Evolutionary conservation across 176 grass and related monocot species (phyloP), one percentile per base, ranked within the genome.

Genomic region (Elaeis guineensis): DNA sequence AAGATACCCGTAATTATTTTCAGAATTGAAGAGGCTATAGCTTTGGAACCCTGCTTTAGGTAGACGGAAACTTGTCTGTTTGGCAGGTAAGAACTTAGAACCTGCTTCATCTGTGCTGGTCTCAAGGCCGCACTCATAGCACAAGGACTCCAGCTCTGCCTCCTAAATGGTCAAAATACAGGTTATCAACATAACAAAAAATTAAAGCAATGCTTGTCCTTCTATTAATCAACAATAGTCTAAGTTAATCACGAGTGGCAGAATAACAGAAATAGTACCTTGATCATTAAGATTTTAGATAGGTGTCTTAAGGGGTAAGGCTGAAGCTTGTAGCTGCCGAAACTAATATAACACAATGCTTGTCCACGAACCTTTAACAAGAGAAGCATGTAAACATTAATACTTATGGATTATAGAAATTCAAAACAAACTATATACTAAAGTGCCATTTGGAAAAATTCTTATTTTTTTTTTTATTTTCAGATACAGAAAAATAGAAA

Each of bases 251-350:
- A 9, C 18, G 22, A 51, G 16, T 48, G 44, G 44, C 17, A 65
- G 44, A 56, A 32, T 24, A 61, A 58, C 21, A 55, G 72, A 78
- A 77, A 53, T 17, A 51, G 49, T 85, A 97, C 84, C 92, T 91
- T 61, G 25, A 91, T 75, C 81, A 85, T 91, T 30, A 97, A 78
- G 21, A 85, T 84, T 62, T 72, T 79, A 50, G 78, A 89, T 60
- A 89, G 30, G 70, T 84, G 71, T 54, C 24, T 71, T 57, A 90
- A 62, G 67, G 90, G 79, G 68, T 83, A 79, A 30, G 66, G 77
- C 57, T 89, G 87, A 72, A 78, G 84, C 70, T 89, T 97, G 78
- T 91, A 89, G 22, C 92, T 80, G 0, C 78, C 74, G 66, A 91
- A 78, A 61, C 91, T 91, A 56, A 88, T 64, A 59, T 85, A 77